A percentile compares a stretch with the other conserved stretches of the same genome.
Conservation (phyloP, 2,329 filamentous ascomycete species). For the Mycogone perniciosa region DNA sequence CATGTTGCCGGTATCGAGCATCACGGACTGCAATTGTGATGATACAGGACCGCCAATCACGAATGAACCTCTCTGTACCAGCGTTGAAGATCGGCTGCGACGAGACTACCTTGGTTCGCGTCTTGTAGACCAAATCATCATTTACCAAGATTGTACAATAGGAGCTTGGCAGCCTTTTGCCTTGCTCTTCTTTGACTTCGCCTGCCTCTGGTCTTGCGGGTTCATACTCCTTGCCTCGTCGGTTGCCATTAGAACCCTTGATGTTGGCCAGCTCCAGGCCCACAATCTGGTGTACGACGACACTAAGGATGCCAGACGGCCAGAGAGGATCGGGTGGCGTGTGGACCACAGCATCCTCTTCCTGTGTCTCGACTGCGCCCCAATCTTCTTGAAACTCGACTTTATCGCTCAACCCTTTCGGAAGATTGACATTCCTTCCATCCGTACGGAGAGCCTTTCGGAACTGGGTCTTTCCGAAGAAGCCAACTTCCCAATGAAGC, state of each 20-base stretch:
- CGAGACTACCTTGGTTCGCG: constrained; percentile 87
- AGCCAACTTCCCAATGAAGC: constrained; percentile 93
- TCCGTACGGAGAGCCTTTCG: constrained; percentile 77
- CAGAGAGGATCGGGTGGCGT: constrained; percentile 94
- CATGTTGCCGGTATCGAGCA: constrained; percentile 82
- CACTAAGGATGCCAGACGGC: constrained; percentile 81
- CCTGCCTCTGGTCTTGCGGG: constrained; percentile 76
- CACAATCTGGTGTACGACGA: constrained; percentile 91
- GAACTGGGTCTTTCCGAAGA: constrained; percentile 86
- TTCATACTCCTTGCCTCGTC: constrained; percentile 81
- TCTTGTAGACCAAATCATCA: constrained; percentile 86
- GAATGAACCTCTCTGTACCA: constrained; percentile 84
- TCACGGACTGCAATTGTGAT: constrained; percentile 86
- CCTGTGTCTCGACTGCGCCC: constrained; percentile 60
- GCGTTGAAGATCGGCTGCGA: constrained; percentile 97
- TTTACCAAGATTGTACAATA: constrained; percentile 93
- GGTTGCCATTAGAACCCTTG: constrained; percentile 74
- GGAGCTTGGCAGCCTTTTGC: constrained; percentile 73
- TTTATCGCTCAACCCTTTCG: constrained; percentile 64
- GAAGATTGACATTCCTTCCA: constrained; percentile 74
- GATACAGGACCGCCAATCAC: constrained; percentile 86
- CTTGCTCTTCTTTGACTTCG: constrained; percentile 78
- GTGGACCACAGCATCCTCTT: constrained; percentile 79
- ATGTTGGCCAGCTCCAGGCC: constrained; percentile 89
- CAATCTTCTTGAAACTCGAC: constrained; percentile 80